phyloP scores from a whole-genome alignment of 108 stramenopile genomes.

The Conticribra weissflogii region DNA sequence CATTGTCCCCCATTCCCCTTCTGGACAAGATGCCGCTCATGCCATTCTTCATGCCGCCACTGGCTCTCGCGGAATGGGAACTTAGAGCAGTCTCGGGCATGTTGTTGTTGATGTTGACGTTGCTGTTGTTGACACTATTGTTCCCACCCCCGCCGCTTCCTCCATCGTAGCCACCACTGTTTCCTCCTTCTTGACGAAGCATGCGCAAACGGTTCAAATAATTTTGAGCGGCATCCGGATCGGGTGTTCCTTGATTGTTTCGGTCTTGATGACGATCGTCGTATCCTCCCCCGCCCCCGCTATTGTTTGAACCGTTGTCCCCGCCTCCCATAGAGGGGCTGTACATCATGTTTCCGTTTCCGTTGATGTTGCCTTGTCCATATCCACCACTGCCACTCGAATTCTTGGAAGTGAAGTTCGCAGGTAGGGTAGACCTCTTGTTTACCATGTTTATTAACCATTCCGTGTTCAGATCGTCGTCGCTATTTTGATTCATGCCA shows the following conservation, averaged over 20 bases:
- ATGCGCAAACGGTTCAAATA: constrained; percentile 42
- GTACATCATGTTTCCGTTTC: not conserved
- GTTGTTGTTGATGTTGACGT: no score
- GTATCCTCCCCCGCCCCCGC: no score
- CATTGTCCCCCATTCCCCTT: constrained; percentile 2
- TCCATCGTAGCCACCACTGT: no score
- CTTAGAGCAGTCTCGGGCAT: constrained; percentile 7
- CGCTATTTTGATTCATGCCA: constrained; percentile 8
- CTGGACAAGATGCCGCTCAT: not conserved
- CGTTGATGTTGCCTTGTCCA: no score
- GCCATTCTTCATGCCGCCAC: constrained; percentile 17
- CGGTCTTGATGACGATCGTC: not conserved
- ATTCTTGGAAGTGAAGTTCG: no score
- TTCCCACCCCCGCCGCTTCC: no score
- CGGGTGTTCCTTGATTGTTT: constrained; percentile 1
- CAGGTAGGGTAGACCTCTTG: no score
- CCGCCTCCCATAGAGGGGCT: constrained; percentile 1
- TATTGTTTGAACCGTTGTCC: no score
- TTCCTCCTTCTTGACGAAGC: constrained; percentile 19
- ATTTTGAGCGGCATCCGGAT: constrained; percentile 31
- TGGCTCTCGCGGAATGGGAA: not conserved
- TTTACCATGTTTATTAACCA: no score
- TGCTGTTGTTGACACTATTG: no score
- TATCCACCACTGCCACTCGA: no score
- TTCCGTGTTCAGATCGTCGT: no score